Base-by-base conservation (phyloP, 163 green algal genomes). In the Scenedesmus sp. region DNA sequence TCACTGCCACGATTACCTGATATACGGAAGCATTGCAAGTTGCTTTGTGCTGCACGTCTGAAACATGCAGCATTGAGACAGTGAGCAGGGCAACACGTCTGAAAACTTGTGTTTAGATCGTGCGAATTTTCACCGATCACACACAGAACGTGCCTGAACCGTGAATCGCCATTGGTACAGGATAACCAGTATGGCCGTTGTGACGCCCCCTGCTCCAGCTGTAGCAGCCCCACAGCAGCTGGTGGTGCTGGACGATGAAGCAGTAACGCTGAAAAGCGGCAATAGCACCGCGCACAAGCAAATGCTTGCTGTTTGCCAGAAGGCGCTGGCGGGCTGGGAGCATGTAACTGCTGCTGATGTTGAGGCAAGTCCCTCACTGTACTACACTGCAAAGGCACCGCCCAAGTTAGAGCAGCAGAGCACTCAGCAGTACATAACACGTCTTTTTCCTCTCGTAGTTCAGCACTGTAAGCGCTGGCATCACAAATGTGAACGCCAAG, bases 401-500 rank as follows among this genome's bases (percentile, higher is more conserved):
- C 34, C 34, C 34, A 52, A 52, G 4, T 23, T 9, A 5, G 10
- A 46, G 66, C 70, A 46, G 70, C 70, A 79, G 52, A 79, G 23
- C 23, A 79, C 20, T 52, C 23, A 79, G 23, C 70, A 79, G 0
- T 20, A 52, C 23, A 13, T 52, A 13, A 52, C 23, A 52, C 4
- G 70, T 79, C 15, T 4, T 52, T 8, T 13, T 4, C 60, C 23
- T 26, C 23, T 57, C 52, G 56, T 56, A 97, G 95, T 88, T 98
- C 0, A 92, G 91, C 52, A 94, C 94, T n/a, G 95, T 99, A 1
- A 95, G 93, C 0, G 97, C 97, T 2, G 97, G 97, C 73, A 99
- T 99, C 88, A 98, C 95, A 13, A 99, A 99, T 87, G 90, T 97
- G 7, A 91, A 98, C 57, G 95, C 96, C 59, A 98, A 98, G 76